phyloP scores from a whole-genome alignment of 108 stramenopile species.

The Pseudonitzschia multistriata region DNA sequence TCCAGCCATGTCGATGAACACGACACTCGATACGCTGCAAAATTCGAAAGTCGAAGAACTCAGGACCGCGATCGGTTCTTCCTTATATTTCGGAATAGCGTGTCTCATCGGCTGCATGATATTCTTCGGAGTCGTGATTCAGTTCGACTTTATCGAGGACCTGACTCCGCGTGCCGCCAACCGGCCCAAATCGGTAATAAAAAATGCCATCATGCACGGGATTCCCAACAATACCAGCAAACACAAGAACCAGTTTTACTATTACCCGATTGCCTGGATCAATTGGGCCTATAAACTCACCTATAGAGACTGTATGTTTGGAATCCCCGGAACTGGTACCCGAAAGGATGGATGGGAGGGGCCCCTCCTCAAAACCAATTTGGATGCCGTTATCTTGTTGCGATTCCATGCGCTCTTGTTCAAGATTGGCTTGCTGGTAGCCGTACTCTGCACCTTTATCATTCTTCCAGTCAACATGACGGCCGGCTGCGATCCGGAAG shows the following conservation, averaged over 20 bases:
- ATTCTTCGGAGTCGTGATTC: constrained; percentile 59
- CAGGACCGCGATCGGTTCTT: not conserved
- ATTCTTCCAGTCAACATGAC: constrained; percentile 68
- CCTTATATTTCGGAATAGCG: not conserved
- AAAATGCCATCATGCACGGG: constrained; percentile 13
- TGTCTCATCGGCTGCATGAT: not conserved
- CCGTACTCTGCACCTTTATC: constrained; percentile 50
- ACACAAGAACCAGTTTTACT: not conserved
- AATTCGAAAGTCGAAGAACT: not conserved
- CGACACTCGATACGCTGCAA: no score
- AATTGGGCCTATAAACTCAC: constrained; percentile 46
- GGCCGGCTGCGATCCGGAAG: constrained; percentile 29
- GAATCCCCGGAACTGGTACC: constrained; percentile 76
- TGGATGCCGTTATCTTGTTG: constrained; percentile 73
- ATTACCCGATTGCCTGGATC: constrained; percentile 37
- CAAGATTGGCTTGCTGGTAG: constrained; percentile 47
- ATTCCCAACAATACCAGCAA: not conserved
- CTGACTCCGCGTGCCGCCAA: constrained; percentile 65
- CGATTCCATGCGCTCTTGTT: constrained; percentile 63
- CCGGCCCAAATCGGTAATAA: constrained; percentile 46
- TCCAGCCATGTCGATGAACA: no score
- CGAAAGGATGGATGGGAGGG: constrained; percentile 56
- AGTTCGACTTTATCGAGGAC: constrained; percentile 24
- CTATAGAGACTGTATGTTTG: constrained; percentile 56
- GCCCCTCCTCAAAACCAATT: constrained; percentile 54